phyloP scores from a whole-genome alignment of 1,139 yeast species.

The Taphrina populina region DNA sequence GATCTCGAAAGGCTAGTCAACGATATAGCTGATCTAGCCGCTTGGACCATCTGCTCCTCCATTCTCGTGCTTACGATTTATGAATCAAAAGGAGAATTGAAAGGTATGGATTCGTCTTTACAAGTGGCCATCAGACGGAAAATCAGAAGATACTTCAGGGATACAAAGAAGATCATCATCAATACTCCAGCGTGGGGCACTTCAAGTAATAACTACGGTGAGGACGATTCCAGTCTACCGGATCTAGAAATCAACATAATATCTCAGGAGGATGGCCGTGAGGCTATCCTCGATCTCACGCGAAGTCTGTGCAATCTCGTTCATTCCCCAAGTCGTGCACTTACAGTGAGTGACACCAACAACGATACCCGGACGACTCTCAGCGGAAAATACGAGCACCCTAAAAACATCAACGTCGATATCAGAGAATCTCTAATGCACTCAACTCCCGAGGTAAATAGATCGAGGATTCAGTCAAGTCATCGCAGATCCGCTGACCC shows the following conservation, averaged over 20 bases:
- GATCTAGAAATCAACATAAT: conserved; percentile 67
- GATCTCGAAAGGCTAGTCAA: conserved; percentile 79
- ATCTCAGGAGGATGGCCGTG: conserved; percentile 80
- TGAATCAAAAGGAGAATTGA: conserved; percentile 65
- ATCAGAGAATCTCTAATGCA: too few species aligned
- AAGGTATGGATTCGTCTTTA: conserved; percentile 29
- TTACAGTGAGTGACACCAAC: background rate
- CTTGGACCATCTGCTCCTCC: conserved; percentile 89
- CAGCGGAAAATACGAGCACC: background rate
- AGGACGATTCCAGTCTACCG: conserved; percentile 19
- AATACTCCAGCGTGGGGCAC: conserved; percentile 28
- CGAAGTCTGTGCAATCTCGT: conserved; percentile 81
- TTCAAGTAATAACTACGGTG: background rate
- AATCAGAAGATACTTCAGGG: conserved; percentile 24
- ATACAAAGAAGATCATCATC: conserved; percentile 14
- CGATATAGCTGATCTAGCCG: conserved; percentile 71
- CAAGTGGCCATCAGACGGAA: conserved; percentile 31
- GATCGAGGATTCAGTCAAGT: too few species aligned
- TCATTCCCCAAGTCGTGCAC: background rate
- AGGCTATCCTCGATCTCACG: conserved; percentile 83
- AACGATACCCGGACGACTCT: background rate
- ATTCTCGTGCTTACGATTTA: conserved; percentile 69
- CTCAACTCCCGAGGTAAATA: background rate
- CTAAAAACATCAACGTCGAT: too few species aligned
- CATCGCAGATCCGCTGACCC: conserved; percentile 45